Evolutionary conservation across 2,329 filamentous ascomycete genomes (phyloP), one percentile per base, ranked within the genome.

Genomic region (Neopestalotiopsis sp.): DNA sequence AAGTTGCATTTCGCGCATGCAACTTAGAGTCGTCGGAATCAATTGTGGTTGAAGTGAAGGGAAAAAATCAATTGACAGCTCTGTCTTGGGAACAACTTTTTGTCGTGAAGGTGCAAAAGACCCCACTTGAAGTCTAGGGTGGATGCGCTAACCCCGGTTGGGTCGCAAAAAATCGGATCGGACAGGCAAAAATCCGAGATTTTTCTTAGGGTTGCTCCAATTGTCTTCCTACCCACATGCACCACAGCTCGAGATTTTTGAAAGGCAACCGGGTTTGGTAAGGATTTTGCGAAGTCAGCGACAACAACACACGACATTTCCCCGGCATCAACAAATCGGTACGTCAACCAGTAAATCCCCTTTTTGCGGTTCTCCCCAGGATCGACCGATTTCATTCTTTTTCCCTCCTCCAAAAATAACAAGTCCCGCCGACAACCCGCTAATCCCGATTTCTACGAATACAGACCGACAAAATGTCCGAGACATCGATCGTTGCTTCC

Each of bases 401-500:
- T 38, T 64, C 57, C 24, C 45, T 24, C 40, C 52, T 38, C 28
- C 34, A 38, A 38, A 24, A 40, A 59, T 38, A 65, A 32, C 28
- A 28, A 28, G 24, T 13, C 20, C 45, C 45, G 45, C 45, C 60
- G 14, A 40, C 24, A 32, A 4, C 34, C 57, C 34, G 4, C 45
- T 66, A 45, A 68, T 63, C 52, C 59, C 63, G 69, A 71, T 75
- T 40, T 62, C 32, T 59, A 34, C 75, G 74, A 67, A 75, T 69
- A 85, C 84, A 67, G 65, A 85, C 83, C 84, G 85, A 85, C 88
- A 91, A 85, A 90, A 94, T 94, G 92, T 91, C 91, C 86, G 91
- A 94, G 88, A 91, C 92, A 86, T 87, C 91, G 81, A 91, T 95
- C 86, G 91, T 91, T 86, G 87, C 90, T 84, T 92, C 92, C 82